These are phyloP conservation scores for Macrocybe gigantea DNA, from an alignment of 768 basidiomycete species.

Conservation along the genomic window DNA sequence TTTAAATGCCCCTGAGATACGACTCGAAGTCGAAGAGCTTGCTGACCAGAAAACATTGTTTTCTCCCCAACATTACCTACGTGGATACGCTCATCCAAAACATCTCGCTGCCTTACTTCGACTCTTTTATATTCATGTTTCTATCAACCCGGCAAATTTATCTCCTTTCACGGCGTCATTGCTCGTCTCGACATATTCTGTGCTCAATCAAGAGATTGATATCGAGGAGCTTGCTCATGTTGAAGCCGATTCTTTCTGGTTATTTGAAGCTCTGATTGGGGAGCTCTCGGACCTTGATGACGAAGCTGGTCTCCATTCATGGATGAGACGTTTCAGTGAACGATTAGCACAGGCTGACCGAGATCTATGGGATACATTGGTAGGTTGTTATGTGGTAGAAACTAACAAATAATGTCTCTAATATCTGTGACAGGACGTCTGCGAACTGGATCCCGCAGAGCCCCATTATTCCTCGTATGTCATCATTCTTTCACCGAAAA, in stretches of 20 bases:
- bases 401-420: constrained; percentile 4
- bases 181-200: constrained; percentile 63
- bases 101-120: constrained; percentile 64
- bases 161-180: constrained; percentile 67
- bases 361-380: constrained; percentile 56
- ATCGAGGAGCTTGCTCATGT: constrained; percentile 55
- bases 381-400: constrained; percentile 22
- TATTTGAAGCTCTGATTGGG: constrained; percentile 68
- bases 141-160: constrained; percentile 65
- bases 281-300: constrained; percentile 74
- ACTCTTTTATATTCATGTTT: constrained; percentile 64
- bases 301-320: constrained; percentile 52
- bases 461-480: constrained; percentile 81
- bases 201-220: constrained; percentile 56
- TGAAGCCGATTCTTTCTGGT: constrained; percentile 81
- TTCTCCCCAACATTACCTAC: constrained; percentile 31
- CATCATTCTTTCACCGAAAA: neutral
- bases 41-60: constrained; percentile 30
- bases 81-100: constrained; percentile 45
- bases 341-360: constrained; percentile 56
- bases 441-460: constrained; percentile 62
- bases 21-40: constrained; percentile 22
- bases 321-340: constrained; percentile 60
- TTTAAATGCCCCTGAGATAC: constrained; percentile 29
- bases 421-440: constrained; percentile 36